Evolutionary conservation across 495 filamentous ascomycete genomes (phyloP), one percentile per base, ranked within the genome.

Genomic region (Neurospora sp.): DNA sequence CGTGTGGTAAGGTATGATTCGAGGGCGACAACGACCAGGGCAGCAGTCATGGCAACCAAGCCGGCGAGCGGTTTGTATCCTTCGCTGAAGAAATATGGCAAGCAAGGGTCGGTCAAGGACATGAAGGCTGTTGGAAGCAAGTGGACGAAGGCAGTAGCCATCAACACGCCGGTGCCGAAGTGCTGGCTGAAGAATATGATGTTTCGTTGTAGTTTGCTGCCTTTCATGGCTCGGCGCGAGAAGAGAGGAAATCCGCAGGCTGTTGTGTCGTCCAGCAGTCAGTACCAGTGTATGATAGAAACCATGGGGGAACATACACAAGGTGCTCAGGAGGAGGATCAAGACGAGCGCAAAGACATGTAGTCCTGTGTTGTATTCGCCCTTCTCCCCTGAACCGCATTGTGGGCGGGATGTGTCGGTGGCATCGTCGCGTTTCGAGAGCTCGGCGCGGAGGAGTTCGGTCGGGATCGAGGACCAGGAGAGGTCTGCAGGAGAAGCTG

Each of bases 61-160:
- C 93, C 93, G 14, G 93, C 88, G 82, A 94, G 91, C 22, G 93
- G 91, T 35, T 85, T 87, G 79, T 93, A 96, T 37, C 86, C 85
- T 61, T 88, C 76, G 76, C 87, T 94, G 87, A 92, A 95, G 74
- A 91, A 89, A 22, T 81, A 78, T 40, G 93, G 92, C 1, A 96
- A 89, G 78, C 93, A 96, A 65, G 90, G 89, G 76, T 95, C 90
- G 27, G 90, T 93, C 40, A 96, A 84, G 8, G 93, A 95, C 45
- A 87, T 81, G 78, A 95, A 95, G 40, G 93, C 93, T 3, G 92
- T 95, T 12, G 93, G 93, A 5, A 96, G 90, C 9, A 90, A 83
- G 80, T 96, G 93, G 37, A 96, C 93, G 77, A 96, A 96, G 59
- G 93, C 93, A n/a, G 93, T 94, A 22, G 93, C 92, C 73, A 96